Evolutionary conservation across 208 protist genomes (phyloP).

Genomic region (Crithidia acanthocephali): DNA sequence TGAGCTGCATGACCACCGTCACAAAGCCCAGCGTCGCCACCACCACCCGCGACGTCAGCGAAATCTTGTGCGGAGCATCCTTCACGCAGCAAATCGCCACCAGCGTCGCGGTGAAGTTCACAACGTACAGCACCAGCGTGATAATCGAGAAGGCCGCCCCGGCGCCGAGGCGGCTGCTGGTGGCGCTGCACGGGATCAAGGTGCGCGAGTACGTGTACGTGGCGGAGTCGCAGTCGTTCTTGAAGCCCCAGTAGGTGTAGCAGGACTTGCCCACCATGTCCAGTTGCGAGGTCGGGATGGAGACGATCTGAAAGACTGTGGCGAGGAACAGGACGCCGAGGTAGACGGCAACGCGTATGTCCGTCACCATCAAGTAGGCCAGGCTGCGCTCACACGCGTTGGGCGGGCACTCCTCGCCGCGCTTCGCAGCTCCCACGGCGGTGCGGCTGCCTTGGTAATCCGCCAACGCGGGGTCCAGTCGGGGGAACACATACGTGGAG

Average conservation of each 20-base stretch:
- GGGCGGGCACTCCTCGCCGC: conserved; percentile 28
- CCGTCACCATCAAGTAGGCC: conserved; percentile 44
- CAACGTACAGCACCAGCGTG: conserved; percentile 45
- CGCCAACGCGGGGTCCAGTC: conserved; percentile 46
- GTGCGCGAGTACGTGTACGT: conserved; percentile 44
- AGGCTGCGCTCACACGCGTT: conserved; percentile 44
- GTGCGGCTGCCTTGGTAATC: conserved; percentile 30
- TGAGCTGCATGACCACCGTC: conserved; percentile 41
- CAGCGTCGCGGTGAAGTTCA: conserved; percentile 30
- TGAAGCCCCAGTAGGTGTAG: conserved; percentile 85
- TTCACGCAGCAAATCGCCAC: conserved; percentile 42
- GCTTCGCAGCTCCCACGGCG: conserved; percentile 3
- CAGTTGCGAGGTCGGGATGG: conserved; percentile 60
- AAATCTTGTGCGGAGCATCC: conserved; percentile 27
- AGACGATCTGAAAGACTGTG: conserved; percentile 47
- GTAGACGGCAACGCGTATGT: conserved; percentile 44
- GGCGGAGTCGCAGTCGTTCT: conserved; percentile 58
- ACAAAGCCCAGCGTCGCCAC: conserved; percentile 37
- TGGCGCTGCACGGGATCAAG: conserved; percentile 38
- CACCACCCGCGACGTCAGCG: conserved; percentile 25
- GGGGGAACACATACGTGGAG: conserved; percentile 42
- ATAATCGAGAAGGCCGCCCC: conserved; percentile 70
- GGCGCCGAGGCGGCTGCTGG: conserved; percentile 41
- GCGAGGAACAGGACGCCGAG: conserved; percentile 37
- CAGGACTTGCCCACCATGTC: conserved; percentile 42